Conservation (phyloP, 345 rosid species). For the sweet orange (Citrus sinensis) region DNA sequence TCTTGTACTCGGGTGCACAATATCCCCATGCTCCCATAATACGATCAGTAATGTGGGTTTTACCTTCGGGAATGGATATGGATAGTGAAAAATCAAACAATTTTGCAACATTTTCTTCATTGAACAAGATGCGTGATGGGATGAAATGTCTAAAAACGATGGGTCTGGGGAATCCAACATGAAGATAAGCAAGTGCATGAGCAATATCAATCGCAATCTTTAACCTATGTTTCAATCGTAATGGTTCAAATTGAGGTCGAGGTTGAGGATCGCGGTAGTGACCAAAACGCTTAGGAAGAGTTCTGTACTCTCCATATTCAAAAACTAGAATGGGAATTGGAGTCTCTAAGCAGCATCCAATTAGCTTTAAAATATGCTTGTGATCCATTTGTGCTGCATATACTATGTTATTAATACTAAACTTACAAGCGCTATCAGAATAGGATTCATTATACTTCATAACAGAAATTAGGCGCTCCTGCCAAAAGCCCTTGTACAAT, state of each 20-base stretch:
- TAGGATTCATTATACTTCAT: too few species aligned
- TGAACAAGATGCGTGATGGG: neutral
- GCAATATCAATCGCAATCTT: conserved; percentile 8
- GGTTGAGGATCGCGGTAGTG: too few species aligned
- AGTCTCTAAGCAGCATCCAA: neutral
- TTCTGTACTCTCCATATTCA: neutral
- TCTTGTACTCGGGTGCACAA: neutral
- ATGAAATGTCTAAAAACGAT: neutral
- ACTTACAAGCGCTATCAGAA: too few species aligned
- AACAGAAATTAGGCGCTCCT: too few species aligned
- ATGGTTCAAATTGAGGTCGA: neutral
- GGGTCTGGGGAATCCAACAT: conserved; percentile 20
- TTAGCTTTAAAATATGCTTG: neutral
- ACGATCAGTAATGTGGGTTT: neutral
- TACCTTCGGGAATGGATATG: conserved; percentile 20
- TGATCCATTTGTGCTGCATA: neutral
- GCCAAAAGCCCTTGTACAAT: too few species aligned
- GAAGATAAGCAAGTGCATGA: conserved; percentile 12
- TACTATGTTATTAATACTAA: neutral
- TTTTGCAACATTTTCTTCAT: conserved; percentile 8
- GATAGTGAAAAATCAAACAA: conserved; percentile 4
- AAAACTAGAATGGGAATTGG: neutral
- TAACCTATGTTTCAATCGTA: neutral
- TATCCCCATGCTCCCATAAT: neutral
- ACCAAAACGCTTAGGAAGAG: neutral